Conservation (phyloP, 305 asterid species). For the Fraxinus albicans region DNA sequence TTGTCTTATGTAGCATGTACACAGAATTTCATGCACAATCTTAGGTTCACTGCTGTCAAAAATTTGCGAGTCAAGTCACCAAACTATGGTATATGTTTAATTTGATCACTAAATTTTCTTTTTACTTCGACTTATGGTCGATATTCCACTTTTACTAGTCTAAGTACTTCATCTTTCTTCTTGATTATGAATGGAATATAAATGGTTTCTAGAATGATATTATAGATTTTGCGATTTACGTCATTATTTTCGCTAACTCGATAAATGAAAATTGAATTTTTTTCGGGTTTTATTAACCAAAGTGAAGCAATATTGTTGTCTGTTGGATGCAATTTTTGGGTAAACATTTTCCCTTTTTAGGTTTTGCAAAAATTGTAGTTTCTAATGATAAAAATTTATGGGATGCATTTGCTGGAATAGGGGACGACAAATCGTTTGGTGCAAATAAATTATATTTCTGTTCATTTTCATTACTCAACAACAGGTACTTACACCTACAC, state of each 20-base stretch:
- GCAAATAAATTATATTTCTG: neutral
- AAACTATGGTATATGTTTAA: neutral
- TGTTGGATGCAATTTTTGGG: too few species aligned
- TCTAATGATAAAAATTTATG: too few species aligned
- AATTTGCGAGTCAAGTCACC: neutral
- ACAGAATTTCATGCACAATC: constrained; percentile 37
- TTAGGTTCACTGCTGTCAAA: neutral
- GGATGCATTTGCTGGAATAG: neutral
- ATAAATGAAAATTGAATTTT: too few species aligned
- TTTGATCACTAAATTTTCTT: neutral
- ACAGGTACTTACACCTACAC: neutral
- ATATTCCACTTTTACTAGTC: neutral
- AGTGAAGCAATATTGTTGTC: neutral
- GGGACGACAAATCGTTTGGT: neutral
- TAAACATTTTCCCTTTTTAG: too few species aligned
- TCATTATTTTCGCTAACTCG: neutral
- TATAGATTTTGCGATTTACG: too few species aligned
- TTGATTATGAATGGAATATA: too few species aligned
- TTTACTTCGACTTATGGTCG: neutral
- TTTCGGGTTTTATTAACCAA: neutral
- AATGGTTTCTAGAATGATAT: too few species aligned
- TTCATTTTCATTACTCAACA: neutral
- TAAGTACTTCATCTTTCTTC: neutral
- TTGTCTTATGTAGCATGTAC: constrained; percentile 11
- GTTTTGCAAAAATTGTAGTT: too few species aligned